Evolutionary conservation across 2,329 filamentous ascomycete species (phyloP), one percentile per base, ranked within the genome.

Genomic region (Diaporthe caulivora): DNA sequence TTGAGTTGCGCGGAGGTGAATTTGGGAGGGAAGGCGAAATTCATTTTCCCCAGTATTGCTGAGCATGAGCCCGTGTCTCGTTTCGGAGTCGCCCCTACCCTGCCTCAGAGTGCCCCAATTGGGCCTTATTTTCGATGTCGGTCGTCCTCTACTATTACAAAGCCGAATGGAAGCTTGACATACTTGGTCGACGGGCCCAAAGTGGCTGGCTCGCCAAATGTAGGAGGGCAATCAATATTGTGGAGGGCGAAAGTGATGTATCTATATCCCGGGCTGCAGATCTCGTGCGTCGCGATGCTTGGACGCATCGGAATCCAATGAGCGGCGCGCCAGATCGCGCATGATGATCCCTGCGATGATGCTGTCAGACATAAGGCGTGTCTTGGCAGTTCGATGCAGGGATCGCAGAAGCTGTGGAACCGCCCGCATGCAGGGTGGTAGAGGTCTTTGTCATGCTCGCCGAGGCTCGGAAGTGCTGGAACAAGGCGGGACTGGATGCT

Each of bases 321-420:
- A 26, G 53, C 3, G 37, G 37, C 70, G 72, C 70, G 72, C 31
- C 51, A 29, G 57, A 40, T 55, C 68, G 47, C 42, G 69, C 49
- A 71, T 62, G 51, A 71, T 29, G 31, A 74, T 68, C 72, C 72
- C 72, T 74, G 72, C 26, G 57, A 70, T 62, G 54, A 60, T 47
- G 71, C 71, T 70, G 57, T 29, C 18, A 34, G 67, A 70, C 67
- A 34, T 31, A 18, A 11, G 44, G 21, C 42, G 34, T 26, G 44
- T 65, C 62, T 67, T 67, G 62, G 62, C 47, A 31, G n/a, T 67
- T 67, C 62, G 31, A 51, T 67, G 62, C 62, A 67, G 62, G 62
- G 62, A 67, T 67, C 24, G 62, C 3, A 53, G 62, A 67, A 67
- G 62, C 62, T 29, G 47, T 37, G 62, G 62, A 49, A 40, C 62